phyloP scores from a whole-genome alignment of 495 filamentous ascomycete species.

The Umbilicaria muhlenbergii region DNA sequence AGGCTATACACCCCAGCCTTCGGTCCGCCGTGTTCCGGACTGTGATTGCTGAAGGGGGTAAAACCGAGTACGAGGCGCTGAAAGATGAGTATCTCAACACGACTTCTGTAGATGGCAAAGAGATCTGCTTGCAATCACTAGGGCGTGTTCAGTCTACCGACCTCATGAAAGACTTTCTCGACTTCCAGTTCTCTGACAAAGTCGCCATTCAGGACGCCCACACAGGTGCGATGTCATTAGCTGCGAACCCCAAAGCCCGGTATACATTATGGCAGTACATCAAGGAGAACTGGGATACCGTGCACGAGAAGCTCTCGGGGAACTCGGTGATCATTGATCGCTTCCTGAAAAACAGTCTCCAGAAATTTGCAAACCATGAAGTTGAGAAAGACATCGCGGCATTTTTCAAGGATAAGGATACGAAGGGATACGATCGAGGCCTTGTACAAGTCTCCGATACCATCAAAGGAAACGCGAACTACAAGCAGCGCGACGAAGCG shows the following conservation, averaged over 20 bases:
- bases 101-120: slow-evolving; percentile 75
- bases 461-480: slow-evolving; percentile 60
- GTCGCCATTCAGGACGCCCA: slow-evolving; percentile 76
- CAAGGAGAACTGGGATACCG: slow-evolving; percentile 57
- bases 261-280: slow-evolving; percentile 69
- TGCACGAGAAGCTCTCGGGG: slow-evolving; percentile 50
- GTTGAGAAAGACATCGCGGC: slow-evolving; percentile 59
- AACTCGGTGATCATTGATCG: slow-evolving; percentile 82
- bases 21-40: slow-evolving; percentile 67
- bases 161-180: slow-evolving; percentile 52
- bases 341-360: slow-evolving; percentile 61
- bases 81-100: slow-evolving; percentile 71
- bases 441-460: slow-evolving; percentile 67
- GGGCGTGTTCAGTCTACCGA: slow-evolving; percentile 55
- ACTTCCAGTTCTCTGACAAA: slow-evolving; percentile 65
- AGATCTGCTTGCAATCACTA: slow-evolving; percentile 62
- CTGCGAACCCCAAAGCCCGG: slow-evolving; percentile 53
- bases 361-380: slow-evolving; percentile 55
- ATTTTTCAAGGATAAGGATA: slow-evolving; percentile 78
- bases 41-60: slow-evolving; percentile 52
- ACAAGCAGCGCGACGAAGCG: slow-evolving; percentile 55
- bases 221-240: slow-evolving; percentile 54
- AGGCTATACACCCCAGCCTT: slow-evolving; percentile 63
- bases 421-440: slow-evolving; percentile 61
- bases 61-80: slow-evolving; percentile 51